Evolutionary conservation across 148 eudicot genomes (phyloP).

Genomic region (Gaultheria prostrata): DNA sequence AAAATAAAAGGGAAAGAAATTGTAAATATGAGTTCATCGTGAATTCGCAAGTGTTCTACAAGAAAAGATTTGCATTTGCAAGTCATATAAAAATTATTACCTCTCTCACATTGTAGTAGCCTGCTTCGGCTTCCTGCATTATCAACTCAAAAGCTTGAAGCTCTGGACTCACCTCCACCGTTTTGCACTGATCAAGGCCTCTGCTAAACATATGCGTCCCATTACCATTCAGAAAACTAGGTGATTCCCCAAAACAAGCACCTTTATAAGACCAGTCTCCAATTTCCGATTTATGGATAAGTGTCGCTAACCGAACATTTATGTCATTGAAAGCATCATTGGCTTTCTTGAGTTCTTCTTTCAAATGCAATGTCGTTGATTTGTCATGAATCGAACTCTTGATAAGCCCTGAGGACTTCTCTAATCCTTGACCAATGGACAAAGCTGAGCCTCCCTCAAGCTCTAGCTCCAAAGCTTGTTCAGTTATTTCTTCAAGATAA

Average conservation of each 20-base stretch:
- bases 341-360: slow-evolving; percentile 29
- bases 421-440: slow-evolving; percentile 13
- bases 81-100: slow-evolving; percentile 20
- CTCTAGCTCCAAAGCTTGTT: slow-evolving; percentile 3
- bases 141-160: slow-evolving; percentile 15
- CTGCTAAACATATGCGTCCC: slow-evolving; percentile 5
- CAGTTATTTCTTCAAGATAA: slow-evolving; percentile 1
- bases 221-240: slow-evolving; percentile 1
- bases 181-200: slow-evolving; percentile 11
- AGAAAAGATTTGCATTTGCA: neutral
- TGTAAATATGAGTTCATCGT: neutral
- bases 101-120: slow-evolving; percentile 19
- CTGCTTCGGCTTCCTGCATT: slow-evolving; percentile 19
- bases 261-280: slow-evolving; percentile 2
- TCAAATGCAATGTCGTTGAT: slow-evolving; percentile 21
- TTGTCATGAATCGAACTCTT: neutral
- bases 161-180: neutral
- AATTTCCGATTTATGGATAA: slow-evolving; percentile 13
- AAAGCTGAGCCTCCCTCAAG: slow-evolving; percentile 10
- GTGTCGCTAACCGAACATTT: slow-evolving; percentile 22
- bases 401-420: slow-evolving; percentile 1
- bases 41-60: neutral
- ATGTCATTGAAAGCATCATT: slow-evolving; percentile 28
- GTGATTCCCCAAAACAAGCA: slow-evolving; percentile 1
- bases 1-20: neutral